Percentiles rank a stretch among this genome's conserved stretches.
phyloP scores from a whole-genome alignment of 169 alveolate species.

The Babesia sp. region DNA sequence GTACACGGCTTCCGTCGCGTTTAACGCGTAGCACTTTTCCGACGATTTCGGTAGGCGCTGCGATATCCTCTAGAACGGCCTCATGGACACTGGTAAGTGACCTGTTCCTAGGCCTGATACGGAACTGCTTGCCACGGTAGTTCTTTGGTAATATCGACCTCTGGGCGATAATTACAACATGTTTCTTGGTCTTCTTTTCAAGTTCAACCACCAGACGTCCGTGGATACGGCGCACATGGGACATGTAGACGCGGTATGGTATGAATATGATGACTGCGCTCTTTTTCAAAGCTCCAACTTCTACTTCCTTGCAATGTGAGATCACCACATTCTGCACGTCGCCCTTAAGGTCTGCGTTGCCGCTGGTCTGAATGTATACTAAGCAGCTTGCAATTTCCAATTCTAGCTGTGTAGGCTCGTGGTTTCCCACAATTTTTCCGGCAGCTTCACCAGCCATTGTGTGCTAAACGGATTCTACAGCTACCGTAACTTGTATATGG shows the following conservation, averaged over 20 bases:
- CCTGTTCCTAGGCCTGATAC: constrained; percentile 92
- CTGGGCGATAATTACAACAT: constrained; percentile 90
- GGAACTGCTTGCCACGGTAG: constrained; percentile 81
- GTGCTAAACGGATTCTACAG: constrained; percentile 22
- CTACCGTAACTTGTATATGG: constrained; percentile 1
- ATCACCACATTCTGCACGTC: constrained; percentile 80
- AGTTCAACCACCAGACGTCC: constrained; percentile 89
- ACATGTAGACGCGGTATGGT: constrained; percentile 84
- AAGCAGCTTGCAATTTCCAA: constrained; percentile 83
- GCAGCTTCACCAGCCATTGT: constrained; percentile 46
- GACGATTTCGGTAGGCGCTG: constrained; percentile 90
- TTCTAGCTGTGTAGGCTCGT: constrained; percentile 77
- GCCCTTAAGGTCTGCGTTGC: constrained; percentile 82
- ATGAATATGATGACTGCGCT: constrained; percentile 86
- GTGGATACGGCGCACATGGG: constrained; percentile 85
- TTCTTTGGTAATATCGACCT: constrained; percentile 88
- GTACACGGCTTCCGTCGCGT: constrained; percentile 91
- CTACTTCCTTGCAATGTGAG: constrained; percentile 82
- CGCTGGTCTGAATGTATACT: constrained; percentile 80
- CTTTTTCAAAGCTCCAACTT: constrained; percentile 81
- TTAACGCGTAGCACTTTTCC: constrained; percentile 91
- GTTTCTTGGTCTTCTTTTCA: constrained; percentile 92
- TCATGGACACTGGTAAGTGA: constrained; percentile 95
- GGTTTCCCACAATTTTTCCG: constrained; percentile 41
- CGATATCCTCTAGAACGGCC: constrained; percentile 92